A percentile compares a stretch with the other conserved stretches of the same genome.
phyloP scores from a whole-genome alignment of 1,284 basidiomycete species.

The Xerocomus amazonicus region DNA sequence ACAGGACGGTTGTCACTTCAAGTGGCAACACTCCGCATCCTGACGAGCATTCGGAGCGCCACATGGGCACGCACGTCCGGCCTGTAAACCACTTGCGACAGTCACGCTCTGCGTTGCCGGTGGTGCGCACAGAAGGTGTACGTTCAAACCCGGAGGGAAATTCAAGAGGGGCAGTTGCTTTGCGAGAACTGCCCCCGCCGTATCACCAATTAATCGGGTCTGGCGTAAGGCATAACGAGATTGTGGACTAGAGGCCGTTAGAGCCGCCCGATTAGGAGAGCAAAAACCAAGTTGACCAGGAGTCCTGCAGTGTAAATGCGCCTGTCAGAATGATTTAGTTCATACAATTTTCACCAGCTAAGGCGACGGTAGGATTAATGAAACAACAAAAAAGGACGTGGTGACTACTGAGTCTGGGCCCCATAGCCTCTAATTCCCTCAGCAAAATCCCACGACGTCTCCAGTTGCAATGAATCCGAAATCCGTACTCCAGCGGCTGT shows the following conservation, averaged over 20 bases:
- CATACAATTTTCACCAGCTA: not conserved
- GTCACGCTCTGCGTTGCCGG: constrained; percentile 18
- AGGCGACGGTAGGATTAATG: not conserved
- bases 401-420: constrained; percentile 54
- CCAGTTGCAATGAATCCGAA: constrained; percentile 73
- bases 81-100: constrained; percentile 13
- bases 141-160: no score
- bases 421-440: constrained; percentile 91
- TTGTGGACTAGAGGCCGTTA: no score
- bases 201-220: no score
- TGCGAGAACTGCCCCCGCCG: no score
- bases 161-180: no score
- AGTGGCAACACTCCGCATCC: not conserved
- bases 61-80: not conserved
- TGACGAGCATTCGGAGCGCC: not conserved
- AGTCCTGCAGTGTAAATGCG: no score
- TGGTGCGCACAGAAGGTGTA: not conserved
- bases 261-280: no score
- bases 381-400: constrained; percentile 3
- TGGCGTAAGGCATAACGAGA: no score
- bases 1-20: not conserved
- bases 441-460: constrained; percentile 90
- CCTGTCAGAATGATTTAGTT: no score
- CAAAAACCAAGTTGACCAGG: no score
- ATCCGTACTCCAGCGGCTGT: constrained; percentile 77